Percentiles rank a stretch among this genome's conserved stretches.
These are phyloP conservation scores for Hemisphaericaspora subhashii DNA, from an alignment of 1,139 yeast species.

Conservation along the genomic window DNA sequence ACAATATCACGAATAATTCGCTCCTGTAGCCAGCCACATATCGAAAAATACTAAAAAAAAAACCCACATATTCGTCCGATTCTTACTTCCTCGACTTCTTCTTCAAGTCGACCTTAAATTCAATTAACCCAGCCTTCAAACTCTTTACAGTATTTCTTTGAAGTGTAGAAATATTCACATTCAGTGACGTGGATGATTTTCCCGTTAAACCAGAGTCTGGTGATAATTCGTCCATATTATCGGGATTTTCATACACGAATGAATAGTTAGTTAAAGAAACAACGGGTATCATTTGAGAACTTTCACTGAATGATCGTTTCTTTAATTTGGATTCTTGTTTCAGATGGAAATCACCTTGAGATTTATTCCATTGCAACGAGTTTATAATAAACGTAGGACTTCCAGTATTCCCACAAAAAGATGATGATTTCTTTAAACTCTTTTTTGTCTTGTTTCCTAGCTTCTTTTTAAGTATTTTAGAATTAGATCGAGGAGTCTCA, in stretches of 20 bases:
- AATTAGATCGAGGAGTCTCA: no score
- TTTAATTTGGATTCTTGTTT: slow-evolving; percentile 5
- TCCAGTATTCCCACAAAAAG: slow-evolving; percentile 12
- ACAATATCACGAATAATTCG: no score
- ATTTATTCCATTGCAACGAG: slow-evolving; percentile 13
- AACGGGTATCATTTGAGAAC: slow-evolving; percentile 13
- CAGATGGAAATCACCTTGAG: slow-evolving; percentile 7
- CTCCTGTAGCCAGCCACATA: no score
- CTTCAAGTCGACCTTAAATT: slow-evolving; percentile 32
- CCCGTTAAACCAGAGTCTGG: neutral
- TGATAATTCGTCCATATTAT: slow-evolving; percentile 7
- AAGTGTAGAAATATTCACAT: neutral
- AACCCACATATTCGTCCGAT: no score
- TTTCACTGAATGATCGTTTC: slow-evolving; percentile 9
- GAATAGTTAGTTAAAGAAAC: slow-evolving; percentile 19
- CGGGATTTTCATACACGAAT: slow-evolving; percentile 21
- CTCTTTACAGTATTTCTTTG: slow-evolving; percentile 18
- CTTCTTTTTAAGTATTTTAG: slow-evolving; percentile 1
- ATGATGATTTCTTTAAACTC: slow-evolving; percentile 13
- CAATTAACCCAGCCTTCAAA: slow-evolving; percentile 40
- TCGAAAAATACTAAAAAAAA: neutral
- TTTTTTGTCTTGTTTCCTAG: slow-evolving; percentile 8
- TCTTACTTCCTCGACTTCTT: no score
- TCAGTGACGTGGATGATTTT: neutral
- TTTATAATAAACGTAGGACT: slow-evolving; percentile 12